These are phyloP conservation scores for Clarireedia homoeocarpa DNA, from an alignment of 2,329 filamentous ascomycete genomes.

Conservation along the genomic window DNA sequence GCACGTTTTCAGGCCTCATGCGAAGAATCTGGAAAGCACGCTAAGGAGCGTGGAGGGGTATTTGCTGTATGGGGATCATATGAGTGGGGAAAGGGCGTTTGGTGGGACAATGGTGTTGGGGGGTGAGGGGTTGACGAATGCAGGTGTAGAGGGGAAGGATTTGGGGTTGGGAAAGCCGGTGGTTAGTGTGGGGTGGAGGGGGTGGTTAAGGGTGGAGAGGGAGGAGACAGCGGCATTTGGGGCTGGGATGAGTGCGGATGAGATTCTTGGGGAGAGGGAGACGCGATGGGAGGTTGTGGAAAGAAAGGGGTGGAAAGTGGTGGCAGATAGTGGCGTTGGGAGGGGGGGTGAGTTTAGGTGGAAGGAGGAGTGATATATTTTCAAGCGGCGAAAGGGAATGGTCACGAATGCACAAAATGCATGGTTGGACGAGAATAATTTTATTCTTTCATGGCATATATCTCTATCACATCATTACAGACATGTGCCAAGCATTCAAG, in stretches of 20 bases:
- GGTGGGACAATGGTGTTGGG: slow-evolving; percentile 25
- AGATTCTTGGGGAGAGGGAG: slow-evolving; percentile 22
- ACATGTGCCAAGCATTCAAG: too few species aligned
- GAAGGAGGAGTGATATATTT: not conserved
- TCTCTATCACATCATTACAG: too few species aligned
- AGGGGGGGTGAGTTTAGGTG: slow-evolving; percentile 8
- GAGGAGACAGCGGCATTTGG: slow-evolving; percentile 19
- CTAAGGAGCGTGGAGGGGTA: slow-evolving; percentile 23
- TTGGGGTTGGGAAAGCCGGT: slow-evolving; percentile 8
- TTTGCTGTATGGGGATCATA: slow-evolving; percentile 25
- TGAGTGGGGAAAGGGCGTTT: slow-evolving; percentile 24
- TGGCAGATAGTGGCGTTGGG: slow-evolving; percentile 14
- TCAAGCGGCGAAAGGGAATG: too few species aligned
- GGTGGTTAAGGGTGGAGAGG: slow-evolving; percentile 27
- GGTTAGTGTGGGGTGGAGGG: slow-evolving; percentile 23
- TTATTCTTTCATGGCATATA: too few species aligned
- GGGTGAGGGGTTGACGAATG: slow-evolving; percentile 7
- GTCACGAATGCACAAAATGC: too few species aligned
- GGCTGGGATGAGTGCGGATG: slow-evolving; percentile 23
- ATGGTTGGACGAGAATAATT: too few species aligned
- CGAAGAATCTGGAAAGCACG: slow-evolving; percentile 16
- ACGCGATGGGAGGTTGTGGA: slow-evolving; percentile 17
- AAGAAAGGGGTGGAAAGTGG: slow-evolving; percentile 21
- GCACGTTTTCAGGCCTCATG: slow-evolving; percentile 22
- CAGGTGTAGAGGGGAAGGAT: slow-evolving; percentile 8